phyloP scores from a whole-genome alignment of 495 filamentous ascomycete genomes.

The Niebla homalea region DNA sequence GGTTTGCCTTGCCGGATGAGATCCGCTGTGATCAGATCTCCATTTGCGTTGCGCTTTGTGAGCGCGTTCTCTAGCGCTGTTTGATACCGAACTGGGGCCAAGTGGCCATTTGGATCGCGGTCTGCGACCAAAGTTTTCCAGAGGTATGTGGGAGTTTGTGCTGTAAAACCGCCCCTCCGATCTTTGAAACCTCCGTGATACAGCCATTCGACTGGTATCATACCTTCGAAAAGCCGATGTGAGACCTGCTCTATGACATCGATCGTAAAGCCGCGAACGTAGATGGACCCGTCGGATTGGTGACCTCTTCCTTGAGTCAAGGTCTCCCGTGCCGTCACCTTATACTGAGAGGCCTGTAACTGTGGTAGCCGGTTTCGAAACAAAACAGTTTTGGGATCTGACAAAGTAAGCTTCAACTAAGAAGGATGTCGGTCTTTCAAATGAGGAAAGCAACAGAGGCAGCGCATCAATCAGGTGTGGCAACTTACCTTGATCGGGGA shows the following conservation, averaged over 20 bases:
- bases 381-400: neutral
- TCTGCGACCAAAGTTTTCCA: slow-evolving; percentile 5
- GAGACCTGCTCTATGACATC: neutral
- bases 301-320: neutral
- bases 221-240: slow-evolving; percentile 4
- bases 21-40: slow-evolving; percentile 1
- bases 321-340: neutral
- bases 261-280: slow-evolving; percentile 1
- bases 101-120: neutral
- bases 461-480: too few species aligned
- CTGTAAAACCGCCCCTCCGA: neutral
- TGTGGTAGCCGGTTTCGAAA: neutral
- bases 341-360: neutral
- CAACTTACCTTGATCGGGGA: neutral
- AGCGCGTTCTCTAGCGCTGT: neutral
- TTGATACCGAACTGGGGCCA: neutral
- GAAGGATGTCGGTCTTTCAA: too few species aligned
- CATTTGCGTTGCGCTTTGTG: neutral
- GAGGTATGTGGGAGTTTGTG: neutral
- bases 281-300: neutral
- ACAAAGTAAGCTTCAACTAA: neutral
- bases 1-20: slow-evolving; percentile 2
- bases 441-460: too few species aligned
- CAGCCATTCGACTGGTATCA: slow-evolving; percentile 5
- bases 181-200: neutral